A percentile compares a stretch with the other conserved stretches of the same genome.
Evolutionary conservation across 2,329 filamentous ascomycete species (phyloP).

Genomic region (Penicillium sp.): DNA sequence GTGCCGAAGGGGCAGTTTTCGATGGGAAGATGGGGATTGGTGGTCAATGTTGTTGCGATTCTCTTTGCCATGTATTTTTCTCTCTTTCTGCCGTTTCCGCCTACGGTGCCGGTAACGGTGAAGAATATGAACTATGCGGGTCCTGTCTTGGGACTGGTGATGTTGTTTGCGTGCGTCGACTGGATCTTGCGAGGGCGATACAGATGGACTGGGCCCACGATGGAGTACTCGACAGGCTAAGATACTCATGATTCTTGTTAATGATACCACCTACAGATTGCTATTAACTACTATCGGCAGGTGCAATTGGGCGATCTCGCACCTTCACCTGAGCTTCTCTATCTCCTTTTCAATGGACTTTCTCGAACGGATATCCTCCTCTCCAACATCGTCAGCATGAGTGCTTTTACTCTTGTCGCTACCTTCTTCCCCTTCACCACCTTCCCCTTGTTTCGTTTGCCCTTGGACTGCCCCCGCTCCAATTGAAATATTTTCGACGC

Average conservation of each 20-base stretch:
- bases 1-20: conserved; percentile 33
- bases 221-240: background rate
- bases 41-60: conserved; percentile 35
- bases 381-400: background rate
- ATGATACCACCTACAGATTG: background rate
- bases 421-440: background rate
- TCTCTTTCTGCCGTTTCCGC: conserved; percentile 39
- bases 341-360: background rate
- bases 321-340: background rate
- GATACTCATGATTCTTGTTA: background rate
- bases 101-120: conserved; percentile 34
- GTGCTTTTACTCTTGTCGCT: background rate
- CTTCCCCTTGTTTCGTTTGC: background rate
- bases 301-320: background rate
- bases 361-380: background rate
- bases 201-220: conserved; percentile 31
- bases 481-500: no score
- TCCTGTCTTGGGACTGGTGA: conserved; percentile 30
- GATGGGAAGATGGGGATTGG: conserved; percentile 34
- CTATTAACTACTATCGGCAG: background rate
- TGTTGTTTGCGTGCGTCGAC: conserved; percentile 29
- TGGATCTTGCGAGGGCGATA: conserved; percentile 30
- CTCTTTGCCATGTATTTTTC: conserved; percentile 35
- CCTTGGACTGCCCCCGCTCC: no score
- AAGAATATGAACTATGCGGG: conserved; percentile 42